A percentile compares a stretch with the other conserved stretches of the same genome.
phyloP scores from a whole-genome alignment of 805 yeast species.

The Spathaspora sp. region DNA sequence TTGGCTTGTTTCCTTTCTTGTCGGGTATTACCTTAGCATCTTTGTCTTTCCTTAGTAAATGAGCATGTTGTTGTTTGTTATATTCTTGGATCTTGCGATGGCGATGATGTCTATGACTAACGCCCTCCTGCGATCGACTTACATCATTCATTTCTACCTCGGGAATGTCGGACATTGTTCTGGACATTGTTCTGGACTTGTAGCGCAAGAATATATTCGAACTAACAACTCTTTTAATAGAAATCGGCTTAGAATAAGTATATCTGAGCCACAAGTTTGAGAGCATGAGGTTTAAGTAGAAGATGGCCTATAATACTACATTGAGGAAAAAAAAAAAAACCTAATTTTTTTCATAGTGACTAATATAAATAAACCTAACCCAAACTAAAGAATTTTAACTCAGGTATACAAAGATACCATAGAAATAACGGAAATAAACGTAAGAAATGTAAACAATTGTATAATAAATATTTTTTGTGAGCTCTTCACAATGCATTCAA shows the following conservation, averaged over 20 bases:
- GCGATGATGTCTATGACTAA: not conserved
- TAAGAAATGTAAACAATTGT: not conserved
- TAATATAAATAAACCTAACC: not conserved
- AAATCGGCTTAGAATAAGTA: not conserved
- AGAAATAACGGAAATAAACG: not conserved
- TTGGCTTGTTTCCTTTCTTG: not conserved
- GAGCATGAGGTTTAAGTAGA: not conserved
- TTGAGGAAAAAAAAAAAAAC: too few relatives aligned
- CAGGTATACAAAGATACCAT: not conserved
- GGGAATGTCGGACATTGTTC: not conserved
- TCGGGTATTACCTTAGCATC: not conserved
- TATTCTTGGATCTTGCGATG: not conserved
- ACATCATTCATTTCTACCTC: not conserved
- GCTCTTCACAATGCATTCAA: constrained; percentile 10
- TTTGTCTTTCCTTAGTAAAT: not conserved
- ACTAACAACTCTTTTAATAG: not conserved
- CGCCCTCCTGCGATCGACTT: not conserved
- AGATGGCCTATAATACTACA: too few relatives aligned
- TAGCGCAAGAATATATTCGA: not conserved
- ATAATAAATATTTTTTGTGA: too few relatives aligned
- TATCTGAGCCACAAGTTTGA: not conserved
- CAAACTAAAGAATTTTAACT: too few relatives aligned
- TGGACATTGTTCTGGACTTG: not conserved
- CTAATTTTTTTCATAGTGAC: not conserved
- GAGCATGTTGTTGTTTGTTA: not conserved